Evolutionary conservation across 768 basidiomycete genomes (phyloP).

Genomic region (Sarcomyxa edulis): DNA sequence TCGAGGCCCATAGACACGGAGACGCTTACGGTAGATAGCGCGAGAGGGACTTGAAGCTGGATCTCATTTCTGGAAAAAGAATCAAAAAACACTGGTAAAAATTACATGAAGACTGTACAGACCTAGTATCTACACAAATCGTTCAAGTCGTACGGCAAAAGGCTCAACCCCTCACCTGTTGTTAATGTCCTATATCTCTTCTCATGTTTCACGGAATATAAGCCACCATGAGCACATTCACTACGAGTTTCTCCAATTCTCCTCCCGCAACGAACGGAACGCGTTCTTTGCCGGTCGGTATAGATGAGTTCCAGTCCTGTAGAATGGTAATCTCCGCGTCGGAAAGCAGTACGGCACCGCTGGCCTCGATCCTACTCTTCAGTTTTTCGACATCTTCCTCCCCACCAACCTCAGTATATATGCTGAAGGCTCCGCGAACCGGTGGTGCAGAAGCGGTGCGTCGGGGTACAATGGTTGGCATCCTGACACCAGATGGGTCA

Average conservation of each 20-base stretch:
- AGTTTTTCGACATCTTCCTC: slow-evolving; percentile 31
- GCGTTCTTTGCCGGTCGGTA: slow-evolving; percentile 56
- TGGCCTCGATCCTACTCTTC: slow-evolving; percentile 54
- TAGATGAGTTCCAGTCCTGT: slow-evolving; percentile 23
- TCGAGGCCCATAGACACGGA: too few species aligned
- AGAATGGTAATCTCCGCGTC: slow-evolving; percentile 59
- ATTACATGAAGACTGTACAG: too few species aligned
- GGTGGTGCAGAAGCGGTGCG: slow-evolving; percentile 26
- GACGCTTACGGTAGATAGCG: too few species aligned
- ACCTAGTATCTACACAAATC: too few species aligned
- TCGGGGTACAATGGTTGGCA: slow-evolving; percentile 14
- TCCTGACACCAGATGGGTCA: slow-evolving; percentile 15
- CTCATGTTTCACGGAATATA: slow-evolving; percentile 67
- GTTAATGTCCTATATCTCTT: too few species aligned
- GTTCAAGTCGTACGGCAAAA: too few species aligned
- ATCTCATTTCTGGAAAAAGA: too few species aligned
- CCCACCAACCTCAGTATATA: slow-evolving; percentile 33
- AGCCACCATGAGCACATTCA: slow-evolving; percentile 70
- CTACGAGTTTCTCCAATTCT: slow-evolving; percentile 66
- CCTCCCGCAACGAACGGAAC: slow-evolving; percentile 66
- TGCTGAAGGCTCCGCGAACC: slow-evolving; percentile 41
- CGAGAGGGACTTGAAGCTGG: too few species aligned
- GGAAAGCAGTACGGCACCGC: slow-evolving; percentile 58
- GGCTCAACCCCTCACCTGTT: too few species aligned
- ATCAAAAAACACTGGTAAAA: too few species aligned